These are phyloP conservation scores for Albizia julibrissin DNA, from an alignment of 306 rosid species.

Conservation along the genomic window DNA sequence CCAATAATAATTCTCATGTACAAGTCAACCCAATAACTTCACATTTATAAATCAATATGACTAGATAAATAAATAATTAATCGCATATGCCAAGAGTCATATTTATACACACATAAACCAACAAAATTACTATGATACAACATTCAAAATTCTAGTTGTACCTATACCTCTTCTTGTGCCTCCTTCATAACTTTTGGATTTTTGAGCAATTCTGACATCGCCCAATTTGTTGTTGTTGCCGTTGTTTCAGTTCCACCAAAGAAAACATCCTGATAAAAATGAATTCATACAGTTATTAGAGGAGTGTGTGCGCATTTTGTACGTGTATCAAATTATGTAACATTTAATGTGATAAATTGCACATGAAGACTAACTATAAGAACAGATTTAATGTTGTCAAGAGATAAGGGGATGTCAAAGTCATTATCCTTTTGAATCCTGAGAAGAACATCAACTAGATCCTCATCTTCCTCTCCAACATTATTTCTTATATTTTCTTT, in stretches of 20 bases:
- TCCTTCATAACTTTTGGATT: background rate
- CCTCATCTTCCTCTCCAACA: background rate
- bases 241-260: background rate
- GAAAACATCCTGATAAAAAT: background rate
- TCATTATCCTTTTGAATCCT: background rate
- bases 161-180: background rate
- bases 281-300: background rate
- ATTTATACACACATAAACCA: background rate
- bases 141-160: background rate
- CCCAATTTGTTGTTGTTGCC: background rate
- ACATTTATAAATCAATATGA: background rate
- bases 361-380: background rate
- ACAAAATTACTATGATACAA: background rate
- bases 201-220: background rate
- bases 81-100: background rate
- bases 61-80: too few relatives aligned
- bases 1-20: background rate
- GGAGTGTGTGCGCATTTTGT: background rate
- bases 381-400: background rate
- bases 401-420: background rate
- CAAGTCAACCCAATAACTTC: background rate
- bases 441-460: background rate
- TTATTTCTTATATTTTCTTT: background rate
- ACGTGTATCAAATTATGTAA: background rate
- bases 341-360: background rate